A percentile compares a stretch with the other conserved stretches of the same genome.
phyloP scores from a whole-genome alignment of 495 filamentous ascomycete species.

The Corynascus novoguineensis region DNA sequence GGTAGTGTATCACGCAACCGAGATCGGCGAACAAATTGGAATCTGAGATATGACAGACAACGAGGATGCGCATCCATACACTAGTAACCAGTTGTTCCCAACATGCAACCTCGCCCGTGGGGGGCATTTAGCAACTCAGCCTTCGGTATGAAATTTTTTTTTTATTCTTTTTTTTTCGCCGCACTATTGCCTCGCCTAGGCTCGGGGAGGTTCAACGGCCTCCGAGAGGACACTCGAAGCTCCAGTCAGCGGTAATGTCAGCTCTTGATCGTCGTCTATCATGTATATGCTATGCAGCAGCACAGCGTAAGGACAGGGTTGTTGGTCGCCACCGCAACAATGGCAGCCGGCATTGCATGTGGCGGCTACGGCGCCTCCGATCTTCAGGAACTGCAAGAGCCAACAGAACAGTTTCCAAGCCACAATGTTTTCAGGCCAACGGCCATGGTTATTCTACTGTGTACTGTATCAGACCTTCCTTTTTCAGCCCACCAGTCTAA shows the following conservation, averaged over 20 bases:
- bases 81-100: too few species aligned
- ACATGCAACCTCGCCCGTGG: too few species aligned
- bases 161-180: neutral
- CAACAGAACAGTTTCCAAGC: neutral
- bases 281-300: neutral
- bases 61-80: too few species aligned
- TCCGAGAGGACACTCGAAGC: too few species aligned
- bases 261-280: neutral
- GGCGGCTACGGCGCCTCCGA: constrained; percentile 1
- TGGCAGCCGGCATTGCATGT: too few species aligned
- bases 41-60: neutral
- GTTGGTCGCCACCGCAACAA: neutral
- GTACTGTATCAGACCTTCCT: neutral
- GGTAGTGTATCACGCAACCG: neutral
- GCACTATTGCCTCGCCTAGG: neutral
- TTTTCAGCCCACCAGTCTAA: neutral
- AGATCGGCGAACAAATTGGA: neutral
- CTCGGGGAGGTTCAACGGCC: too few species aligned
- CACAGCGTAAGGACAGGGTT: neutral
- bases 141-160: neutral
- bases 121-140: neutral
- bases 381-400: neutral
- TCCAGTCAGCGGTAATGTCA: too few species aligned
- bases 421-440: neutral
- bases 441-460: neutral